Percentiles rank a stretch among this genome's conserved stretches.
Evolutionary conservation across 805 yeast genomes (phyloP).

Genomic region (Metschnikowia rubicola): DNA sequence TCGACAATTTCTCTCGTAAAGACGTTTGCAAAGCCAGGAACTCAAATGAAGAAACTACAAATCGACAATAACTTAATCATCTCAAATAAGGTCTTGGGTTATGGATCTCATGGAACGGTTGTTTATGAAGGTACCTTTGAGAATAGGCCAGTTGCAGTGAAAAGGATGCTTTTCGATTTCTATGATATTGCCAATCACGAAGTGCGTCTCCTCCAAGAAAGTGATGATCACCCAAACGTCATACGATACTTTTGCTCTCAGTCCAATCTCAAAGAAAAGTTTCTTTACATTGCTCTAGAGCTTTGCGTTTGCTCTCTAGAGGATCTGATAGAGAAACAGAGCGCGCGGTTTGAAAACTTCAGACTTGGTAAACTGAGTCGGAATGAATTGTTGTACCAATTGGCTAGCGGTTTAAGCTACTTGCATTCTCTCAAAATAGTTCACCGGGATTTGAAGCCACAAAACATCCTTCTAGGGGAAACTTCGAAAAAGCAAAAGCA

Average conservation of each 20-base stretch:
- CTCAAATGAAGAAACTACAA: conserved; percentile 30
- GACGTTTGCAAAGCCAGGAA: conserved; percentile 13
- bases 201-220: conserved; percentile 80
- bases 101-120: conserved; percentile 95
- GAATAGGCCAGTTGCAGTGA: conserved; percentile 91
- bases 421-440: conserved; percentile 87
- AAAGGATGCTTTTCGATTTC: conserved; percentile 88
- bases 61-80: conserved; percentile 54
- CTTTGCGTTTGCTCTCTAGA: conserved; percentile 86
- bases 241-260: conserved; percentile 93
- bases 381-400: conserved; percentile 60
- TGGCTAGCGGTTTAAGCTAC: conserved; percentile 81
- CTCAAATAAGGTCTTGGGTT: conserved; percentile 78
- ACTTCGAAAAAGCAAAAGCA: conserved; percentile 26
- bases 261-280: conserved; percentile 65
- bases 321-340: conserved; percentile 66
- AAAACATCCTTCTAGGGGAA: conserved; percentile 81
- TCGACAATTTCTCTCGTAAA: conserved; percentile 29
- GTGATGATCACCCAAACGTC: conserved; percentile 96
- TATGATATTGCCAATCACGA: conserved; percentile 94
- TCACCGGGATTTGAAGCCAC: conserved; percentile 93
- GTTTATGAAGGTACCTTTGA: conserved; percentile 90
- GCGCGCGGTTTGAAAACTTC: conserved; percentile 1
- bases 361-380: conserved; percentile 21
- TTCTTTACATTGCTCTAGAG: conserved; percentile 89